Conservation (phyloP, 257 asterid species). For the Apocynum venetum region DNA sequence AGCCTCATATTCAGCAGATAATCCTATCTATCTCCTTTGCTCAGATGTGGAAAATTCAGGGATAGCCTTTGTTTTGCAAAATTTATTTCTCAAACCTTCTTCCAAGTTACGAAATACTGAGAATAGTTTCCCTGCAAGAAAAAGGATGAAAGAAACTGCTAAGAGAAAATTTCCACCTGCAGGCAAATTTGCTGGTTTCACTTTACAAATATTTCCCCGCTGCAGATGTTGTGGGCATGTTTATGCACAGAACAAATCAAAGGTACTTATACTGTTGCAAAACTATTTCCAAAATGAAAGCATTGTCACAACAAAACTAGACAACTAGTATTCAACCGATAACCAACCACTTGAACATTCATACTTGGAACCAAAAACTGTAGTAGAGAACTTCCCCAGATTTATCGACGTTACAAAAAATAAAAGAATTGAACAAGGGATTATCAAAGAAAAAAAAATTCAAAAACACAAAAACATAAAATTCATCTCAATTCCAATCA, state of each 20-base stretch:
- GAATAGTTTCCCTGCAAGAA: slow-evolving; percentile 50
- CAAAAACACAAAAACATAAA: background rate
- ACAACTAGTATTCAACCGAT: background rate
- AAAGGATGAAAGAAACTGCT: background rate
- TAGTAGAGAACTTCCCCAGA: background rate
- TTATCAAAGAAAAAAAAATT: background rate
- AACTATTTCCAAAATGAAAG: background rate
- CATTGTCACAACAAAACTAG: background rate
- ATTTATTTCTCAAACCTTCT: slow-evolving; percentile 39
- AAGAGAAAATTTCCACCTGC: background rate
- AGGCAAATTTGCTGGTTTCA: background rate
- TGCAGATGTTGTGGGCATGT: background rate
- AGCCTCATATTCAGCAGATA: background rate
- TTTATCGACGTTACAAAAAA: background rate
- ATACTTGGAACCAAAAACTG: background rate
- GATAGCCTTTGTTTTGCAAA: slow-evolving; percentile 31
- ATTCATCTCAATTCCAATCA: background rate
- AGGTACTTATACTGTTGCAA: background rate
- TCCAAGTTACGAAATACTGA: slow-evolving; percentile 50
- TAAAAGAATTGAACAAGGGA: background rate
- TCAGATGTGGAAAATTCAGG: slow-evolving; percentile 23
- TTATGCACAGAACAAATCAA: no score
- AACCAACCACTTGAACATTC: background rate
- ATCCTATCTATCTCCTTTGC: slow-evolving; percentile 13
- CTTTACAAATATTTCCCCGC: background rate